Base-by-base conservation (phyloP, 208 protist species). In the Trypanosoma vivax region DNA sequence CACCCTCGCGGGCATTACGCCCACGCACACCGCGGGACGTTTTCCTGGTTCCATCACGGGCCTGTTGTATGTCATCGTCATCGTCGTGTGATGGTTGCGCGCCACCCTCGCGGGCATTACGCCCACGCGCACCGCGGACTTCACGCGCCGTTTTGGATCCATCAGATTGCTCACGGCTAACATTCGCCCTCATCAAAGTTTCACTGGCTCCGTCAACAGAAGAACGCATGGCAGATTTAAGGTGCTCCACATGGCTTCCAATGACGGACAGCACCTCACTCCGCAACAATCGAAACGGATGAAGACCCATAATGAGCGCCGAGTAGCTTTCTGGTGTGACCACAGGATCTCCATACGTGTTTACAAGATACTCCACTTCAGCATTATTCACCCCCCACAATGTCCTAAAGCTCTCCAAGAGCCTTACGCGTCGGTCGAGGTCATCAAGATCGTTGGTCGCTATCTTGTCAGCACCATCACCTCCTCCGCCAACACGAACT, bases 301-400 rank as follows among this genome's bases (percentile, higher is more conserved):
- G 70, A 23, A 93, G 61, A 50, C 85, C 78, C 16, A 93, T 53
- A 35, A 93, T 43, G 48, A 71, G 90, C 27, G 76, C 58, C 11
- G 75, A 88, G 65, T 90, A 93, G 31, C 75, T 62, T 35, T 90
- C 73, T 1, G 81, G 86, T 0, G 79, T 88, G 45, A 90, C 73
- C 45, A 86, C 65, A 2, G 86, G 80, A 45, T 93, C 77, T 18
- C 82, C 86, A 54, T 84, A 75, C 23, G 67, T 69, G 54, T 73
- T 70, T 50, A 89, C 65, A 5, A 90, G 64, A 55, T 76, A 56
- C 14, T 68, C 64, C 6, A 93, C 66, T 9, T 93, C 86, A 39
- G 70, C 72, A 9, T 63, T 55, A 3, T 70, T 73, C 3, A 79
- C 56, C 2, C 86, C 86, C 80, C 81, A 93, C 18, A 93, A 57